Percentiles rank a stretch among this genome's conserved stretches.
phyloP scores from a whole-genome alignment of 805 yeast species.

The Ogataea parapolymorpha region DNA sequence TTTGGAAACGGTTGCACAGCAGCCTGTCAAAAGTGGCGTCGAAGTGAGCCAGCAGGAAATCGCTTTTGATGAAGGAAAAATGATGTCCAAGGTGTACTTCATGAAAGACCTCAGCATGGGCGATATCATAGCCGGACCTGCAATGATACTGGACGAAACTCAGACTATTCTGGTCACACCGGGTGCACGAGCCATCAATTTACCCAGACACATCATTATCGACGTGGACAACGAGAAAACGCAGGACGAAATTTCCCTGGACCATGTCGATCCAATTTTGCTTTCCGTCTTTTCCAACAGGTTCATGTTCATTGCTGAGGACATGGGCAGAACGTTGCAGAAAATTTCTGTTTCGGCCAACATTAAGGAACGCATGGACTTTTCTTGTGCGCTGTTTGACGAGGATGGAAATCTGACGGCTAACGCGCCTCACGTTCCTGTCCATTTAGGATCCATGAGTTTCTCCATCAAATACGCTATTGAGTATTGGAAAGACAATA shows the following conservation, averaged over 20 bases:
- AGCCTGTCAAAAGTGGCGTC: conserved; percentile 35
- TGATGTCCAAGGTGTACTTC: conserved; percentile 38
- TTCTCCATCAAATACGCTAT: conserved; percentile 38
- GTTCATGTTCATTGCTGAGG: conserved; percentile 51
- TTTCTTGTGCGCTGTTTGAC: conserved; percentile 47
- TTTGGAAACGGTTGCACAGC: conserved; percentile 46
- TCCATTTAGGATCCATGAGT: conserved; percentile 47
- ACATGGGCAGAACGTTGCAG: conserved; percentile 45
- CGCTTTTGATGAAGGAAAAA: conserved; percentile 31
- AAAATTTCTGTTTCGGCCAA: conserved; percentile 45
- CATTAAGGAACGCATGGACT: conserved; percentile 47
- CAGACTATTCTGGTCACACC: conserved; percentile 39
- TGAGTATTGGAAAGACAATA: conserved; percentile 37
- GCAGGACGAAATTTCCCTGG: conserved; percentile 38
- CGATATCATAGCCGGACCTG: conserved; percentile 47
- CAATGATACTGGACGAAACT: conserved; percentile 35
- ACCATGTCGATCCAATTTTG: conserved; percentile 42
- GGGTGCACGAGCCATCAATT: conserved; percentile 30
- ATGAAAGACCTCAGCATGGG: conserved; percentile 51
- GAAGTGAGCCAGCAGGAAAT: conserved; percentile 38
- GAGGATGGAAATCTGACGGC: conserved; percentile 36
- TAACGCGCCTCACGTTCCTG: conserved; percentile 40
- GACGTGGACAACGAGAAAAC: conserved; percentile 20
- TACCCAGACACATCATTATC: conserved; percentile 34
- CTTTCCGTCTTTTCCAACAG: conserved; percentile 44